Percentiles rank a stretch among this genome's conserved stretches.
phyloP scores from a whole-genome alignment of 768 basidiomycete genomes.

The Lanmaoa rubissima region DNA sequence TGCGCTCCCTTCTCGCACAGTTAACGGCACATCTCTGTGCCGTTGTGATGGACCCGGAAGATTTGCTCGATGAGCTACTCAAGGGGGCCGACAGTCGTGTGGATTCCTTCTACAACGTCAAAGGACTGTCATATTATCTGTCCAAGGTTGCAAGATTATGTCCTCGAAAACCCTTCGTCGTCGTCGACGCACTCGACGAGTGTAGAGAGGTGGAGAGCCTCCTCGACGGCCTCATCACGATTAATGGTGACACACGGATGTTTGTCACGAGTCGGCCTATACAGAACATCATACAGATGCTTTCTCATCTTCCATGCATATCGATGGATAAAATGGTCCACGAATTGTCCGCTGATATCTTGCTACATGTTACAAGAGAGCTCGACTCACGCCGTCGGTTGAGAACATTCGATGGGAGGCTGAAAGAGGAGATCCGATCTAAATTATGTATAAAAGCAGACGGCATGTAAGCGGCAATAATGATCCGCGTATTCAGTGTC shows the following conservation, averaged over 20 bases:
- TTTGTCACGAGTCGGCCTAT: slow-evolving; percentile 13
- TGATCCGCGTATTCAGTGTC: not conserved
- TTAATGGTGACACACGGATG: not conserved
- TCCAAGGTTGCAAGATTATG: not conserved
- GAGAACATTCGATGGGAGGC: not conserved
- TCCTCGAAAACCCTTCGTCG: slow-evolving; percentile 3
- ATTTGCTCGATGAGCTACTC: too few relatives aligned
- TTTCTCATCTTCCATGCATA: slow-evolving; percentile 5
- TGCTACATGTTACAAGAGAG: slow-evolving; percentile 5
- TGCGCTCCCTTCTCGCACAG: too few relatives aligned
- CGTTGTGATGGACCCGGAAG: too few relatives aligned
- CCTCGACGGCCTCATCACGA: slow-evolving; percentile 5
- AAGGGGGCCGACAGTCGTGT: too few relatives aligned
- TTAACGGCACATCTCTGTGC: too few relatives aligned
- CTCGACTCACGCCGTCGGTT: slow-evolving; percentile 9
- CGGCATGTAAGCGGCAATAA: slow-evolving; percentile 16
- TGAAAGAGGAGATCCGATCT: slow-evolving; percentile 10
- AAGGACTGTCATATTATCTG: not conserved
- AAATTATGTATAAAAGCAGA: slow-evolving; percentile 11
- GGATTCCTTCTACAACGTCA: too few relatives aligned
- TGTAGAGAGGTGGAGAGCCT: slow-evolving; percentile 13
- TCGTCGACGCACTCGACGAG: slow-evolving; percentile 26
- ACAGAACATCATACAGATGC: not conserved
- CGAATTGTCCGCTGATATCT: slow-evolving; percentile 9
- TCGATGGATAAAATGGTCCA: slow-evolving; percentile 6